Base-by-base conservation (phyloP, 108 stramenopile genomes). In the Nitzschia palea region DNA sequence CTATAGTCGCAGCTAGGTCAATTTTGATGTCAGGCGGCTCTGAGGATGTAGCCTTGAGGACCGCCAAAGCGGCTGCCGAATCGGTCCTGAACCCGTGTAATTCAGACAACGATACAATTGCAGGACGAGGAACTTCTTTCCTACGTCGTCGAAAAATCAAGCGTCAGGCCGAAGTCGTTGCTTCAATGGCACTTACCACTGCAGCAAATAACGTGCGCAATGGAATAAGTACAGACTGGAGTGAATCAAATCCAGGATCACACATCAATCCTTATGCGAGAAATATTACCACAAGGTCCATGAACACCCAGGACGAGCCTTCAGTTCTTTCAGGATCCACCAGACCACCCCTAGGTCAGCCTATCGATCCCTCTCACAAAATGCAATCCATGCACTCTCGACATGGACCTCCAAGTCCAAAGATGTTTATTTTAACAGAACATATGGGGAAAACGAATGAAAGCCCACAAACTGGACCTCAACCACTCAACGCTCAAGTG, bases 31-130 rank as follows among this genome's bases (percentile, higher is more conserved):
- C 73, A 37, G 84, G 80, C 4, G 84, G 79, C 20, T 55, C 55
- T 25, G 66, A 78, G 43, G 80, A 66, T 2, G 70, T 78, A 12
- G 84, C 80, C 8, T 52, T 80, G 57, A 74, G 64, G 48, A 85
- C 84, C n/a, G 80, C 77, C 34, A 78, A 85, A 64, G 84, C 84
- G 18, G 84, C 84, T 10, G 84, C 84, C 15, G 51, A 68, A 52
- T 78, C 84, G 1, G 68, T 78, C 6, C 51, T 84, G 17, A 50
- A 70, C 48, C 68, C 67, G 43, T 44, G 31, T 23, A 23, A 6
- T 20, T 44, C 44, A n/a, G 73, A 74, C 31, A 62, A 28, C 18
- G 73, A 55, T 14, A 62, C 54, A 14, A 56, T 58, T 51, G 65
- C 62, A 17, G 61, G 54, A 5, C n/a, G 55, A 57, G 58, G 63